Conservation (phyloP, 371 early-diverging fungal genomes). For the Lichtheimia ramosa region DNA sequence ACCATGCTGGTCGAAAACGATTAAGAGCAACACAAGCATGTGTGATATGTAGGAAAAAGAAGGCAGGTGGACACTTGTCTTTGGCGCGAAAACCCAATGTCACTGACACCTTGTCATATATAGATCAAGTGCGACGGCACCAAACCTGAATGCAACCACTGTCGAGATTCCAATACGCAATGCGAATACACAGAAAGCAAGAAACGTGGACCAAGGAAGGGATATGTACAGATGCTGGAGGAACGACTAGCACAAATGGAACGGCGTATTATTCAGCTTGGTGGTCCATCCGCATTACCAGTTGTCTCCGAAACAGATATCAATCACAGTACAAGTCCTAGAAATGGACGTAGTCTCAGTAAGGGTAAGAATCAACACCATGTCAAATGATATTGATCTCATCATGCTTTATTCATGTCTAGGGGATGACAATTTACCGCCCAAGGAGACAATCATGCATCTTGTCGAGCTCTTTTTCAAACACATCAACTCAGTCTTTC, state of each 20-base stretch:
- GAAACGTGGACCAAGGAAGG: conserved; percentile 82
- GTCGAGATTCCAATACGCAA: conserved; percentile 57
- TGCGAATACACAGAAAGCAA: conserved; percentile 81
- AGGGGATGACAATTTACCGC: conserved; percentile 32
- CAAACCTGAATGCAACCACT: conserved; percentile 81
- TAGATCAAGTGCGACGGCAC: conserved; percentile 80
- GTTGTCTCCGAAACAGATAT: not conserved
- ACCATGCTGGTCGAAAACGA: conserved; percentile 42
- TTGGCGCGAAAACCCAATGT: not conserved
- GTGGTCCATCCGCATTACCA: conserved; percentile 13
- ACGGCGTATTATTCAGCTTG: conserved; percentile 31
- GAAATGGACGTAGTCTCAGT: not conserved
- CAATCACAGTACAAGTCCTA: not conserved
- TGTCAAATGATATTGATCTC: not conserved
- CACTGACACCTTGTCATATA: not conserved
- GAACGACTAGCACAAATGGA: conserved; percentile 68
- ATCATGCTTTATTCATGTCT: not conserved
- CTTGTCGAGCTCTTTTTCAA: conserved; percentile 60
- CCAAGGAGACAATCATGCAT: conserved; percentile 52
- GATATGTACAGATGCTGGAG: conserved; percentile 75
- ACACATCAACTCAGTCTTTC: conserved; percentile 54
- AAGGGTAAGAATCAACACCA: not conserved
- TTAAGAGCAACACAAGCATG: conserved; percentile 82
- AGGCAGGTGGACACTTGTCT: conserved; percentile 38
- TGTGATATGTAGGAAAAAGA: conserved; percentile 76